phyloP scores from a whole-genome alignment of 2,329 filamentous ascomycete genomes.

The Pseudogymnoascus destructans region DNA sequence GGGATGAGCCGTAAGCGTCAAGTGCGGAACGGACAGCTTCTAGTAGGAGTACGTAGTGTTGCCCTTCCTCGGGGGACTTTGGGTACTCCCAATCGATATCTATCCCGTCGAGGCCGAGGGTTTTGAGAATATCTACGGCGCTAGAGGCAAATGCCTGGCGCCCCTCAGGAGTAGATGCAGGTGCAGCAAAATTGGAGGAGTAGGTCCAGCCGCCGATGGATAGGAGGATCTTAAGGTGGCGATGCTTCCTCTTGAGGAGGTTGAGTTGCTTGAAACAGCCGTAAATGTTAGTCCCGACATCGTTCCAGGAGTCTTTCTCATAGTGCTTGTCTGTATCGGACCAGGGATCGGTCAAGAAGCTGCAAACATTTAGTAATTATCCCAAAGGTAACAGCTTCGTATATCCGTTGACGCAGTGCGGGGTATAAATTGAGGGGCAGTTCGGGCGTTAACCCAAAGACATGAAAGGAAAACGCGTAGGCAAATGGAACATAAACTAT shows the following conservation, averaged over 20 bases:
- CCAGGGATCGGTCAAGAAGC: slow-evolving; percentile 46
- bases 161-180: slow-evolving; percentile 57
- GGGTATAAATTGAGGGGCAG: not conserved
- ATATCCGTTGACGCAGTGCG: not conserved
- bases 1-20: slow-evolving; percentile 39
- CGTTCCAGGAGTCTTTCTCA: slow-evolving; percentile 57
- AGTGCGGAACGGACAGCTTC: slow-evolving; percentile 42
- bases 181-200: slow-evolving; percentile 65
- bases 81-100: slow-evolving; percentile 62
- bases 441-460: not conserved
- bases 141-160: slow-evolving; percentile 59
- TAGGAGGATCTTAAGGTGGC: slow-evolving; percentile 72
- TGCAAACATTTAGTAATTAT: slow-evolving; percentile 12
- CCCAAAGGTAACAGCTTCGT: not conserved
- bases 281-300: slow-evolving; percentile 67
- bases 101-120: slow-evolving; percentile 64
- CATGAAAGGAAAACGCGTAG: not conserved
- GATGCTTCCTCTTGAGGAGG: slow-evolving; percentile 67
- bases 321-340: slow-evolving; percentile 61
- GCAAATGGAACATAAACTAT: not conserved
- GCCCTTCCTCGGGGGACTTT: slow-evolving; percentile 39
- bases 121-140: slow-evolving; percentile 62
- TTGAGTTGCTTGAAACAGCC: slow-evolving; percentile 83
- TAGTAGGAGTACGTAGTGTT: slow-evolving; percentile 46
- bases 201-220: slow-evolving; percentile 93